Evolutionary conservation across 2,329 filamentous ascomycete species (phyloP).

Genomic region (Talaromyces verruculosus): DNA sequence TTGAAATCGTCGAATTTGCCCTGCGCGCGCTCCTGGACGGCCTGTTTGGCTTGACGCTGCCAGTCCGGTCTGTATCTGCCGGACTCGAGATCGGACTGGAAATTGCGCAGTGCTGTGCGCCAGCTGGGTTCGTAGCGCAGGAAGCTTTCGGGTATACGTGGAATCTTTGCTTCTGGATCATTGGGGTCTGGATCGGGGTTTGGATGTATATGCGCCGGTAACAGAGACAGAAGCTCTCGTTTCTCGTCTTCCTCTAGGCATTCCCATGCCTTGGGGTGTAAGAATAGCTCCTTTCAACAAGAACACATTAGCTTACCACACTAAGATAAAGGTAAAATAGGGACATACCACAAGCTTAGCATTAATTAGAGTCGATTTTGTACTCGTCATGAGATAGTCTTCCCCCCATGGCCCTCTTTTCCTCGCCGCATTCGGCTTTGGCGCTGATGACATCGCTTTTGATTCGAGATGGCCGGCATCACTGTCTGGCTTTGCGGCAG

Average conservation of each 20-base stretch:
- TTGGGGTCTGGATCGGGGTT: slow-evolving; percentile 31
- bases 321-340: not conserved
- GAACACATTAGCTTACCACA: not conserved
- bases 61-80: slow-evolving; percentile 60
- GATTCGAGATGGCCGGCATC: slow-evolving; percentile 27
- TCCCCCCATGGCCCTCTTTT: slow-evolving; percentile 42
- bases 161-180: slow-evolving; percentile 35
- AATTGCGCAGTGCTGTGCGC: slow-evolving; percentile 54
- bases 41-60: slow-evolving; percentile 55
- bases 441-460: slow-evolving; percentile 33
- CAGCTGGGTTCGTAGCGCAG: slow-evolving; percentile 51
- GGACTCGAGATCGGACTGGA: slow-evolving; percentile 55
- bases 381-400: slow-evolving; percentile 40
- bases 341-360: slow-evolving; percentile 41
- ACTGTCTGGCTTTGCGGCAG: slow-evolving; percentile 29
- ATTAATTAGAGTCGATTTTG: slow-evolving; percentile 38
- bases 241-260: slow-evolving; percentile 45
- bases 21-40: slow-evolving; percentile 51
- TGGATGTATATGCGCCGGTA: slow-evolving; percentile 46
- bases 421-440: slow-evolving; percentile 36
- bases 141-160: slow-evolving; percentile 43
- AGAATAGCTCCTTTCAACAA: slow-evolving; percentile 39
- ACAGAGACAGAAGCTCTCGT: slow-evolving; percentile 39
- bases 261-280: slow-evolving; percentile 43
- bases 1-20: slow-evolving; percentile 61